Conservation (phyloP, 352 stramenopile species). For the Pythium oligandrum region DNA sequence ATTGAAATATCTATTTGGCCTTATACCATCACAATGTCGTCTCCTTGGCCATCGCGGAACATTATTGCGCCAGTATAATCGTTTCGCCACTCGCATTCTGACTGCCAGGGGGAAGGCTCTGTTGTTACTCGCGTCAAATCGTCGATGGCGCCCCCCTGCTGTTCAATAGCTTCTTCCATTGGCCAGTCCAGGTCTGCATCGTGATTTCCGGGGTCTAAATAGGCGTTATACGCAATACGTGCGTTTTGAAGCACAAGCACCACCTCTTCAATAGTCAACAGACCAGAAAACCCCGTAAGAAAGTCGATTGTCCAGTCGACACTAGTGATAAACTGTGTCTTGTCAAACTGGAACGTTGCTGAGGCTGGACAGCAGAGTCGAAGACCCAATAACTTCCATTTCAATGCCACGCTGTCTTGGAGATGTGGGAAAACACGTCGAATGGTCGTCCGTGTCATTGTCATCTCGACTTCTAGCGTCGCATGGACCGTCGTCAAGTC, state of each 20-base stretch:
- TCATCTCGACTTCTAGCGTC: constrained; percentile 1
- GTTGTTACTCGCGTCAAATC: too few relatives aligned
- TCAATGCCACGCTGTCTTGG: constrained; percentile 1
- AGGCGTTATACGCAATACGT: constrained; percentile 4
- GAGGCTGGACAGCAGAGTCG: constrained; percentile 2
- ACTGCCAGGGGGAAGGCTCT: too few relatives aligned
- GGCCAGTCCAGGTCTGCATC: too few relatives aligned
- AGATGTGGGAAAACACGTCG: constrained; percentile 12
- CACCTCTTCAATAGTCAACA: constrained; percentile 16
- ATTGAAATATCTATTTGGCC: too few relatives aligned
- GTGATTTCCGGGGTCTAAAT: too few relatives aligned
- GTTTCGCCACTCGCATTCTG: not conserved
- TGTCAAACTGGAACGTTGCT: constrained; percentile 3
- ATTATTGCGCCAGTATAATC: not conserved
- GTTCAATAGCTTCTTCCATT: not conserved
- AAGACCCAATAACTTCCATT: constrained; percentile 8
- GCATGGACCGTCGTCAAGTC: not conserved
- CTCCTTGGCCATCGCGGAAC: constrained; percentile 3
- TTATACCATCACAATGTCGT: constrained; percentile 10
- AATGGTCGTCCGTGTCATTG: constrained; percentile 4
- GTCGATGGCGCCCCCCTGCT: too few relatives aligned
- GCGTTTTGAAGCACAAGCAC: constrained; percentile 5
- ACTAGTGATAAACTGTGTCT: not conserved
- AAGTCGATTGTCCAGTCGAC: constrained; percentile 11
- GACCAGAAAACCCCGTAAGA: constrained; percentile 1